Evolutionary conservation across 2,329 filamentous ascomycete species (phyloP).

Genomic region (Paecilomyces sp.): DNA sequence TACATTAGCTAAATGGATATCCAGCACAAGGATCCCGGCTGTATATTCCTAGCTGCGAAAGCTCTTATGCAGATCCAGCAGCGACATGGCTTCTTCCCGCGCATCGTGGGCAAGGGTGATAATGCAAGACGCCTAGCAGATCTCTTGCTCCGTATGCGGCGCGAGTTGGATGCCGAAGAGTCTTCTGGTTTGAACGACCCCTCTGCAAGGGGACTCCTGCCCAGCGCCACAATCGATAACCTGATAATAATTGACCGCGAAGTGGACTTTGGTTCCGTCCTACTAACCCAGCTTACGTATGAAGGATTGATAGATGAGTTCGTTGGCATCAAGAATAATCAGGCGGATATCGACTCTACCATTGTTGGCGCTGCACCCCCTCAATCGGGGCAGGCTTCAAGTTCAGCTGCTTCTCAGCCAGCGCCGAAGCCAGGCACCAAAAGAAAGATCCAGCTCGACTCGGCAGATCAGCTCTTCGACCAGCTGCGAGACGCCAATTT

Average conservation of each 20-base stretch:
- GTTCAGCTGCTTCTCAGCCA: conserved; percentile 42
- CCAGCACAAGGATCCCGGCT: conserved; percentile 76
- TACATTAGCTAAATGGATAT: conserved; percentile 2
- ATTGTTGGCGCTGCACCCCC: conserved; percentile 66
- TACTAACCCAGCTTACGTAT: conserved; percentile 93
- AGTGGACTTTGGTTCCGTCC: conserved; percentile 82
- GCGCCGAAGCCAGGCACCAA: conserved; percentile 60
- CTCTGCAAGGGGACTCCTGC: conserved; percentile 60
- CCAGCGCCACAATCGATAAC: conserved; percentile 82
- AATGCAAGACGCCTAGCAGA: conserved; percentile 86
- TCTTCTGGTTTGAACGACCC: conserved; percentile 51
- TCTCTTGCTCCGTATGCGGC: conserved; percentile 81
- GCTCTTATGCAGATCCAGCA: conserved; percentile 93
- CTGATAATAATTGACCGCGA: conserved; percentile 93
- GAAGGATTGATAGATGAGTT: conserved; percentile 93
- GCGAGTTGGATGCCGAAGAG: conserved; percentile 79
- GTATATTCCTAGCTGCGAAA: conserved; percentile 80
- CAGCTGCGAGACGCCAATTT: conserved; percentile 91
- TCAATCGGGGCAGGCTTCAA: conserved; percentile 48
- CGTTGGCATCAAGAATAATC: conserved; percentile 85
- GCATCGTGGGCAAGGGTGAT: conserved; percentile 92
- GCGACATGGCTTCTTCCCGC: conserved; percentile 85
- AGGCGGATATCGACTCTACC: conserved; percentile 85
- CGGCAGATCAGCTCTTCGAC: conserved; percentile 79
- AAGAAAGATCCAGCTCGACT: conserved; percentile 81